Conservation (phyloP, 2,329 filamentous ascomycete genomes). For the Leptographium lundbergii region DNA sequence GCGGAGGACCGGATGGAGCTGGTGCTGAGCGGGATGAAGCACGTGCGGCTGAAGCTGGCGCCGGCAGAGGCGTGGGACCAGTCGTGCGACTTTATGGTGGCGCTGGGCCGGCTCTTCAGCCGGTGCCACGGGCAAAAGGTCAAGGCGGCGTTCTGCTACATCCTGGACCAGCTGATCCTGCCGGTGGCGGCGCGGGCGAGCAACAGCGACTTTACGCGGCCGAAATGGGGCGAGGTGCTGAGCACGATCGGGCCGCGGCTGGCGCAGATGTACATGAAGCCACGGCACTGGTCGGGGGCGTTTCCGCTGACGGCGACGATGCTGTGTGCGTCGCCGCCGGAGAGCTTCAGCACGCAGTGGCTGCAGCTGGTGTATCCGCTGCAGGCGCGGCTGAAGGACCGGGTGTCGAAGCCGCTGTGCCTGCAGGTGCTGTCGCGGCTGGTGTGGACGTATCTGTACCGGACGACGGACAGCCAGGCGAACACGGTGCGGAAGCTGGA, state of each 20-base stretch:
- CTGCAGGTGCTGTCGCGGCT: slow-evolving; percentile 83
- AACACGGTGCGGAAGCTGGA: slow-evolving; percentile 69
- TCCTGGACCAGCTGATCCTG: slow-evolving; percentile 74
- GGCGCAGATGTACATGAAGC: slow-evolving; percentile 76
- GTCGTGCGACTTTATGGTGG: slow-evolving; percentile 79
- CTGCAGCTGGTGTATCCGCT: slow-evolving; percentile 65
- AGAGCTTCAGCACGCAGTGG: slow-evolving; percentile 80
- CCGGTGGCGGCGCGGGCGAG: slow-evolving; percentile 74
- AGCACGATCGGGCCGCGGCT: slow-evolving; percentile 66
- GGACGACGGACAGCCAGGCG: slow-evolving; percentile 58
- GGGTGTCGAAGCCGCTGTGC: slow-evolving; percentile 62
- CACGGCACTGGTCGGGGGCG: slow-evolving; percentile 78
- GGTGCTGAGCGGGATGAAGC: slow-evolving; percentile 82
- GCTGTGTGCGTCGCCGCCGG: slow-evolving; percentile 75
- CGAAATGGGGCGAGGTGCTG: slow-evolving; percentile 80
- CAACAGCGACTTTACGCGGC: slow-evolving; percentile 61
- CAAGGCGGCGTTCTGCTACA: slow-evolving; percentile 89
- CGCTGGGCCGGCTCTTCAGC: slow-evolving; percentile 69
- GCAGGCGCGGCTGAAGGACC: slow-evolving; percentile 74
- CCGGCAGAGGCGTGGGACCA: slow-evolving; percentile 68
- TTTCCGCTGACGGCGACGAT: slow-evolving; percentile 82
- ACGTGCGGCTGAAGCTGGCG: slow-evolving; percentile 63
- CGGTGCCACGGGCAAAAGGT: slow-evolving; percentile 78
- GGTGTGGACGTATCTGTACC: slow-evolving; percentile 89
- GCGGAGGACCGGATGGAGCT: slow-evolving; percentile 74